A percentile compares a stretch with the other conserved stretches of the same genome.
Evolutionary conservation across 192 early-diverging fungal species (phyloP).

Genomic region (Kappamyces sp.): DNA sequence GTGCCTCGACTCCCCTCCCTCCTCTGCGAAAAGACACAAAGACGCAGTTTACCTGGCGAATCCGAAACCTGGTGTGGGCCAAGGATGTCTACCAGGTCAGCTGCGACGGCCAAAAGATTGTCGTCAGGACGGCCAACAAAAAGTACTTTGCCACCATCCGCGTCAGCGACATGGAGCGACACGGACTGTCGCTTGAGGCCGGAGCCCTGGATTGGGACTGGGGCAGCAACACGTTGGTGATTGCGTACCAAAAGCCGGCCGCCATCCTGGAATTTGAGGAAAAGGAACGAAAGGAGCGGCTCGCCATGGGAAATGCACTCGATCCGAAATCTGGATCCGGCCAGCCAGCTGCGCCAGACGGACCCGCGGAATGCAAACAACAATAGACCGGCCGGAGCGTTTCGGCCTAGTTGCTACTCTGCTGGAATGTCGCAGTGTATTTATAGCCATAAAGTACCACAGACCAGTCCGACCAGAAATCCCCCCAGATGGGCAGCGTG

Average conservation of each 20-base stretch:
- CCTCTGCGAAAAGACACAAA: slow-evolving; percentile 19
- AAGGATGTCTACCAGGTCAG: slow-evolving; percentile 12
- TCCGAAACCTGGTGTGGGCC: slow-evolving; percentile 25
- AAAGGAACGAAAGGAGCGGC: slow-evolving; percentile 10
- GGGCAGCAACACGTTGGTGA: slow-evolving; percentile 17
- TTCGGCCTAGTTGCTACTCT: no score
- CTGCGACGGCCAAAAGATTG: slow-evolving; percentile 14
- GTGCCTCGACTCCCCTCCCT: background rate
- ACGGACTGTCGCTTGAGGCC: background rate
- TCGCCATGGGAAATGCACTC: background rate
- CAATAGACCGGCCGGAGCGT: no score
- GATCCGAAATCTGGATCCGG: no score
- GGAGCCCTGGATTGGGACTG: background rate
- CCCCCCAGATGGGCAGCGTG: no score
- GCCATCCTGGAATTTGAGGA: slow-evolving; percentile 17
- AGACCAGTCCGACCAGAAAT: no score
- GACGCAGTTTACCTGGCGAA: slow-evolving; percentile 22
- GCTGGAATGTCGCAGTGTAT: no score
- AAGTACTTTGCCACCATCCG: slow-evolving; percentile 22
- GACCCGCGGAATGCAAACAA: no score
- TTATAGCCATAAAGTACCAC: no score
- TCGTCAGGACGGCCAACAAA: slow-evolving; percentile 30
- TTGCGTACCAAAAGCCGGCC: slow-evolving; percentile 16
- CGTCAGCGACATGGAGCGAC: slow-evolving; percentile 18
- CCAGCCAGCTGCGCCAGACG: no score